A percentile compares a stretch with the other conserved stretches of the same genome.
Evolutionary conservation across 768 basidiomycete species (phyloP).

Genomic region (Hericium rajendrae): DNA sequence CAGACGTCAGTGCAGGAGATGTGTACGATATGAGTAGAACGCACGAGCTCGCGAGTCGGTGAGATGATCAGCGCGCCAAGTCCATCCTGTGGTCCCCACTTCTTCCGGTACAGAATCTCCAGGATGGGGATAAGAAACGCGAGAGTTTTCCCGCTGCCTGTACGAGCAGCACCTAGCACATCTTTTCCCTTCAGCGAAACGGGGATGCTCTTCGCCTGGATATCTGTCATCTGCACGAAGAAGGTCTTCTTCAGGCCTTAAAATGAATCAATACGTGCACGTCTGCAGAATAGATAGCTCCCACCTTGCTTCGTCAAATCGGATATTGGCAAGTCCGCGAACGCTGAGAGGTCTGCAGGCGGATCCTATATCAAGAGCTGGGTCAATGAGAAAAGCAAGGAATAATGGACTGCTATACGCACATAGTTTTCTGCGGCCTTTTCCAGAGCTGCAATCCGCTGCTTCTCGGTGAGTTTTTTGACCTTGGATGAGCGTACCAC

Average conservation of each 20-base stretch:
- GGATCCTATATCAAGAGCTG: constrained; percentile 1
- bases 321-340: constrained; percentile 13
- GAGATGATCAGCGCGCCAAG: constrained; percentile 87
- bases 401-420: neutral
- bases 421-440: constrained; percentile 9
- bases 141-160: constrained; percentile 68
- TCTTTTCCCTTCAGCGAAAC: constrained; percentile 53
- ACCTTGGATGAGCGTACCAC: constrained; percentile 4
- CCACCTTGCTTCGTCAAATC: constrained; percentile 13
- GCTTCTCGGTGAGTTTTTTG: constrained; percentile 12
- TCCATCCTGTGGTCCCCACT: constrained; percentile 67
- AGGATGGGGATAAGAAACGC: constrained; percentile 63
- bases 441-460: constrained; percentile 9
- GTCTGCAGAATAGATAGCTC: neutral
- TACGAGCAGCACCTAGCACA: constrained; percentile 59
- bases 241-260: constrained; percentile 79
- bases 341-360: constrained; percentile 5
- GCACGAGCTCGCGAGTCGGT: constrained; percentile 84
- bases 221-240: constrained; percentile 82
- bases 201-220: constrained; percentile 53
- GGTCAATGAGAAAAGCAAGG: neutral
- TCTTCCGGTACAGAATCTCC: constrained; percentile 52
- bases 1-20: neutral
- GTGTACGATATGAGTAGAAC: constrained; percentile 18
- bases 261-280: neutral